Evolutionary conservation across 257 asterid genomes (phyloP), one percentile per base, ranked within the genome.

Genomic region (Anisodus acutangulus): DNA sequence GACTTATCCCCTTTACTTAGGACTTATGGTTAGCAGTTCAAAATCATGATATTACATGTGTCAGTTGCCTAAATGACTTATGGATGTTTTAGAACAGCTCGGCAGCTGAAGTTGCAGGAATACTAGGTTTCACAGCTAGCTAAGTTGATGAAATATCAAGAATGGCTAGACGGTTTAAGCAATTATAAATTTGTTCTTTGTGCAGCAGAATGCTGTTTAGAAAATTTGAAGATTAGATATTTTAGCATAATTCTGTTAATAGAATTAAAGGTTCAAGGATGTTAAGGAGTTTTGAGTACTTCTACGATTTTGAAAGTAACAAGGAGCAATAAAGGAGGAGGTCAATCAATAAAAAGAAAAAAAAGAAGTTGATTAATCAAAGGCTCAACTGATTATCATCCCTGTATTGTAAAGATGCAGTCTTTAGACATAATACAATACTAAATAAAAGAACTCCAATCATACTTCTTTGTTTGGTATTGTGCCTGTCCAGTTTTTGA

Each of bases 401-500:
- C 63, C 26, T 22, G 43, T 51, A 7, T 76, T 31, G 19, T 76
- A 51, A 76, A 76, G 12, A 76, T 22, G 13, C 39, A 13, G 81
- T 26, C 81, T 19, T 76, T 76, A 76, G 43, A 26, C 47, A 51
- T 26, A 31, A 19, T 47, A 19, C 15, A 12, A 43, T 71, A 10
- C 57, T 45, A 76, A 51, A 76, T 26, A 51, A 51, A 49, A 76
- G 45, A 51, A 51, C 41, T 19, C 22, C 63, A 51, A 51, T 51
- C 81, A 49, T 76, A 13, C n/a, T 76, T 76, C 47, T 76, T 13
- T 53, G 13, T 26, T 76, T 76, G 81, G 63, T 41, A 22, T 49
- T 76, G 81, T n/a, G 37, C 81, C 5, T 26, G 47, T 76, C 81
- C 63, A 51, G 63, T 76, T 76, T 22, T 71, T 51, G 45, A 76